phyloP scores from a whole-genome alignment of 2,329 filamentous ascomycete genomes.

The Pseudopithomyces maydicus region DNA sequence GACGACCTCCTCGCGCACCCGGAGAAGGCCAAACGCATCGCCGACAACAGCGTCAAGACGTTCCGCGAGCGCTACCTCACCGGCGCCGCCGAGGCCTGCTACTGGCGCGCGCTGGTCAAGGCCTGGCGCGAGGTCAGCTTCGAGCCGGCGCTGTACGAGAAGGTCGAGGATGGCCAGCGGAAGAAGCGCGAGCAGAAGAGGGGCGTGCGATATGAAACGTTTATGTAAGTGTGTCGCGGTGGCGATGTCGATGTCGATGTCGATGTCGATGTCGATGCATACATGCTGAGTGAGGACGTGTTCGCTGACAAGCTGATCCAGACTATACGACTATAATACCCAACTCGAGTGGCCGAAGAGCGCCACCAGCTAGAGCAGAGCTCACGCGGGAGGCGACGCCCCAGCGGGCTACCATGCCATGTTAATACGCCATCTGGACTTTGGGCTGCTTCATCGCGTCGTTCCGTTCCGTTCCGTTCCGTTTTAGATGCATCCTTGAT shows the following conservation, averaged over 20 bases:
- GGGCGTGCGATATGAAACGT: conserved; percentile 38
- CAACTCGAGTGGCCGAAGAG: conserved; percentile 22
- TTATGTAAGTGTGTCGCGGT: conserved; percentile 29
- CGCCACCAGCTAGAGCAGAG: conserved; percentile 6
- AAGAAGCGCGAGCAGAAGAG: conserved; percentile 28
- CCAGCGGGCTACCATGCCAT: too few relatives aligned
- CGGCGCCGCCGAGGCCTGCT: conserved; percentile 39
- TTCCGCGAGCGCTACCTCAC: conserved; percentile 42
- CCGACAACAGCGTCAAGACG: conserved; percentile 34
- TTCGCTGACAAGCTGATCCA: conserved; percentile 6
- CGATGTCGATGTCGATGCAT: too few relatives aligned
- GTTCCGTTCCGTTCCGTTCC: too few relatives aligned
- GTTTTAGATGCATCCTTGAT: not conserved
- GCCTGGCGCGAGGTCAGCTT: conserved; percentile 33
- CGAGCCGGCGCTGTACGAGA: conserved; percentile 32
- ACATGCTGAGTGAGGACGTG: too few relatives aligned
- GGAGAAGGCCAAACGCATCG: conserved; percentile 39
- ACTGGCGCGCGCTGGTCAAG: conserved; percentile 34
- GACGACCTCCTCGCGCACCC: conserved; percentile 37
- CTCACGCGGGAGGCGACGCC: too few relatives aligned
- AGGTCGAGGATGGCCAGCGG: conserved; percentile 23
- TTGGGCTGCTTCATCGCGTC: not conserved
- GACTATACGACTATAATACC: conserved; percentile 18
- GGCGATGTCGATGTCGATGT: too few relatives aligned
- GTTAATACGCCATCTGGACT: not conserved